These are phyloP conservation scores for Picochlorum costavermella DNA, from an alignment of 139 green algal genomes.

Conservation along the genomic window DNA sequence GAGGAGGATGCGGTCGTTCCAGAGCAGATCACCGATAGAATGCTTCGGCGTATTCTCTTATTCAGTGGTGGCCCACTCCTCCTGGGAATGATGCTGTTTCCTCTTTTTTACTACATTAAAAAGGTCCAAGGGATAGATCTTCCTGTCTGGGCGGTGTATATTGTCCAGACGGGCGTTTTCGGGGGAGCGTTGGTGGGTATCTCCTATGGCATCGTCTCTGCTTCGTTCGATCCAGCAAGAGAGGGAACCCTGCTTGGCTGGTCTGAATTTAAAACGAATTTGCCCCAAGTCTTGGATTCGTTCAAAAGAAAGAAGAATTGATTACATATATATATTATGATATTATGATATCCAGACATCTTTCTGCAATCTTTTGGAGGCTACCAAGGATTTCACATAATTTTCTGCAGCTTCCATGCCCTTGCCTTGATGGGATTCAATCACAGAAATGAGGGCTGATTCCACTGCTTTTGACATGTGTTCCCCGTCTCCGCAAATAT, in stretches of 20 bases:
- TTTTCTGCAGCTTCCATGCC: constrained; percentile 14
- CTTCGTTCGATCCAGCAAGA: constrained; percentile 53
- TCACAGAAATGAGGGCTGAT: constrained; percentile 39
- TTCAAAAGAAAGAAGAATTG: constrained; percentile 12
- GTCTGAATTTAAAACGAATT: constrained; percentile 47
- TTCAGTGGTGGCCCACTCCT: constrained; percentile 52
- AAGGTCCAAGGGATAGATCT: constrained; percentile 58
- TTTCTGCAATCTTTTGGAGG: constrained; percentile 57
- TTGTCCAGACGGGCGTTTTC: constrained; percentile 47
- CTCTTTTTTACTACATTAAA: constrained; percentile 65
- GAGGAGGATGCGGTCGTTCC: constrained; percentile 1
- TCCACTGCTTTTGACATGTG: constrained; percentile 66
- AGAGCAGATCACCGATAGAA: constrained; percentile 42
- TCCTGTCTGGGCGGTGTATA: constrained; percentile 53
- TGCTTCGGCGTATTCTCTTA: constrained; percentile 58
- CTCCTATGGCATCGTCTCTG: constrained; percentile 60
- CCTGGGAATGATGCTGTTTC: constrained; percentile 45
- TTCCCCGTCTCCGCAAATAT: constrained; percentile 80
- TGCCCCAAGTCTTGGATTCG: constrained; percentile 38
- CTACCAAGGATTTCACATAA: constrained; percentile 49
- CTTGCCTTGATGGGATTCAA: constrained; percentile 16
- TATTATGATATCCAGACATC: constrained; percentile 69
- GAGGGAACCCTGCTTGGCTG: constrained; percentile 45
- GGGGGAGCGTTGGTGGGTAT: constrained; percentile 68
- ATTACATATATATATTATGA: background rate